Conservation (phyloP, 108 stramenopile genomes). For the Nitzschia sp. region DNA sequence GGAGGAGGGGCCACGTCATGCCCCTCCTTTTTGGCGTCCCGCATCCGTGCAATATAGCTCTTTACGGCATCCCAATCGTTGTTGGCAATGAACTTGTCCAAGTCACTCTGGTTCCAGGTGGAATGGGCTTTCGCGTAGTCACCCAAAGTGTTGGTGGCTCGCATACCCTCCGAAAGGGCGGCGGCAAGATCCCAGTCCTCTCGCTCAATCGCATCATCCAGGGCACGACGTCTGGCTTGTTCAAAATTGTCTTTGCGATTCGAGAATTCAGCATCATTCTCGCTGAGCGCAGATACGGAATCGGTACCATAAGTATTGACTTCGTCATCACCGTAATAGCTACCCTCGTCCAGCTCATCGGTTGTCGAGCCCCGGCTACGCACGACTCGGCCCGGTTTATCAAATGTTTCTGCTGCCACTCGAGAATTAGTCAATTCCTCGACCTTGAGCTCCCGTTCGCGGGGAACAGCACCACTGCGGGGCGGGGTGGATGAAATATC, state of each 20-base stretch:
- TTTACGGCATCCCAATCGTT: slow-evolving; percentile 81
- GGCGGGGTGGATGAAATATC: not conserved
- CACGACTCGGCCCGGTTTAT: slow-evolving; percentile 24
- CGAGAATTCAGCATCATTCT: slow-evolving; percentile 40
- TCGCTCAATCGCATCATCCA: slow-evolving; percentile 53
- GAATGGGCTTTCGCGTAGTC: slow-evolving; percentile 15
- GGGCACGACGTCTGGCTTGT: slow-evolving; percentile 32
- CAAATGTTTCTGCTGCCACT: slow-evolving; percentile 35
- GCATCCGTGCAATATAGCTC: slow-evolving; percentile 68
- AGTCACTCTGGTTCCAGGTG: slow-evolving; percentile 62
- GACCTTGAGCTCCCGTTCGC: slow-evolving; percentile 46
- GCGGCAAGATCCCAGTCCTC: slow-evolving; percentile 59
- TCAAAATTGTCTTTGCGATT: slow-evolving; percentile 38
- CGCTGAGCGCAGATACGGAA: slow-evolving; percentile 54
- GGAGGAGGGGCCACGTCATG: not conserved
- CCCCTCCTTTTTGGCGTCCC: slow-evolving; percentile 16
- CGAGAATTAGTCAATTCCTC: slow-evolving; percentile 43
- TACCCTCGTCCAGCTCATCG: slow-evolving; percentile 5
- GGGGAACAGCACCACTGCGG: not conserved
- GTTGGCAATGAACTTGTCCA: slow-evolving; percentile 76
- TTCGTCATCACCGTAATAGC: slow-evolving; percentile 24
- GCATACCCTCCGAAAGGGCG: slow-evolving; percentile 39
- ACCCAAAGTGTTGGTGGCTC: not conserved
- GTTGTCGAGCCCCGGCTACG: slow-evolving; percentile 3
- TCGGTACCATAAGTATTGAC: slow-evolving; percentile 25